Evolutionary conservation across 805 yeast genomes (phyloP).

Genomic region (Vanderwaltozyma yarrowii): DNA sequence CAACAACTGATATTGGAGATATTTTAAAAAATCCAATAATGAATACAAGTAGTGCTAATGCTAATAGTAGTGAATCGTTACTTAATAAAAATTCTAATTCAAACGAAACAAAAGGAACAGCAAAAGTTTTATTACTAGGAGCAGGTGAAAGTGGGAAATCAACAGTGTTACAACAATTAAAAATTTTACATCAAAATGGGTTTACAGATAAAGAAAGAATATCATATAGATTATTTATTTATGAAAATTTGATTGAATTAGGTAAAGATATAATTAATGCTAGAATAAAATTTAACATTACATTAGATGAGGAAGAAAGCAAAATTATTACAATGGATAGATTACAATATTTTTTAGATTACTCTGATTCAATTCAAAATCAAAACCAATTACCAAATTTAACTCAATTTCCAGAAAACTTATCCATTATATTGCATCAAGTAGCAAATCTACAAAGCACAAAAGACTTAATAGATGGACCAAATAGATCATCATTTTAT

Average conservation of each 20-base stretch:
- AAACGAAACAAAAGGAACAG: conserved; percentile 1
- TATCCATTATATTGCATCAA: conserved; percentile 11
- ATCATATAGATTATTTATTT: conserved; percentile 68
- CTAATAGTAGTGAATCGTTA: no score
- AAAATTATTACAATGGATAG: conserved; percentile 5
- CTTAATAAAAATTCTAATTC: no score
- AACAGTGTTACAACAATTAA: conserved; percentile 33
- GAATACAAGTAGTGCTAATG: not conserved
- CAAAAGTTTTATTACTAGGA: conserved; percentile 66
- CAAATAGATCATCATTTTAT: conserved; percentile 63
- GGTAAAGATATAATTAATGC: conserved; percentile 64
- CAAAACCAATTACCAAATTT: not conserved
- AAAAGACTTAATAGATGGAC: conserved; percentile 38
- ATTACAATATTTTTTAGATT: conserved; percentile 6
- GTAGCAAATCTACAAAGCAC: conserved; percentile 55
- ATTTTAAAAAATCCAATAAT: not conserved
- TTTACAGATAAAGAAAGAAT: conserved; percentile 43
- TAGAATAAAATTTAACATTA: conserved; percentile 35
- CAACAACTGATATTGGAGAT: not conserved
- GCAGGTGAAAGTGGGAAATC: conserved; percentile 50
- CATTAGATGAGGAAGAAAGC: not conserved
- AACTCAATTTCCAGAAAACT: conserved; percentile 36
- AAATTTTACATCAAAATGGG: conserved; percentile 28
- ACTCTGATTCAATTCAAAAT: conserved; percentile 1
- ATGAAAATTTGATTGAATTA: conserved; percentile 66